A percentile compares a stretch with the other conserved stretches of the same genome.
Evolutionary conservation across 1,139 yeast species (phyloP).

Genomic region (Candida tunisiensis): DNA sequence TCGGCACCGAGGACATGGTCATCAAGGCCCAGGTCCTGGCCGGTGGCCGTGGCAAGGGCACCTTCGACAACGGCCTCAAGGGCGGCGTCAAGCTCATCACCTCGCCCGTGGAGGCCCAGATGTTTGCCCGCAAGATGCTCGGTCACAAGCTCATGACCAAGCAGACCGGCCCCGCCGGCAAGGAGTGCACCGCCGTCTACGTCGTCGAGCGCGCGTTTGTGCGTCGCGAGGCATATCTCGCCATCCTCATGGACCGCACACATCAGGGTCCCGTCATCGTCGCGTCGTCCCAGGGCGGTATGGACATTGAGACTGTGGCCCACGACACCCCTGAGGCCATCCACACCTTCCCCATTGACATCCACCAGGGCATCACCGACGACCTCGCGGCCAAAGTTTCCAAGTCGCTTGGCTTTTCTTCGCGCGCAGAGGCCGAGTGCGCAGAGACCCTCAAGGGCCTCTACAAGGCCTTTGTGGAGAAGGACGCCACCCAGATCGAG

Average conservation of each 20-base stretch:
- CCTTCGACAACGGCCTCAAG: conserved; percentile 86
- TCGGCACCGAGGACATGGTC: conserved; percentile 64
- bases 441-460: conserved; percentile 76
- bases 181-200: conserved; percentile 92
- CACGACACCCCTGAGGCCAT: conserved; percentile 82
- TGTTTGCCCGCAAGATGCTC: conserved; percentile 79
- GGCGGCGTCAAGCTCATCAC: conserved; percentile 92
- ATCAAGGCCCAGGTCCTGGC: conserved; percentile 97
- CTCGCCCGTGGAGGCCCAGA: conserved; percentile 74
- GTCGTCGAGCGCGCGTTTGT: conserved; percentile 91
- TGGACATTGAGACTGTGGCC: conserved; percentile 99
- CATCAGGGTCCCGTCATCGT: conserved; percentile 85
- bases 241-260: conserved; percentile 88
- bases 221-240: conserved; percentile 85
- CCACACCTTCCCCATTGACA: conserved; percentile 69
- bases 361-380: conserved; percentile 69
- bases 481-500: conserved; percentile 96
- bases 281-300: conserved; percentile 97
- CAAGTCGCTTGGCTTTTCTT: conserved; percentile 62
- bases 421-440: conserved; percentile 69
- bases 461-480: conserved; percentile 75
- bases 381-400: conserved; percentile 66
- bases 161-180: conserved; percentile 97
- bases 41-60: conserved; percentile 99
- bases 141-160: conserved; percentile 89